Percentiles rank a stretch among this genome's conserved stretches.
These are phyloP conservation scores for Capillidium heterosporum DNA, from an alignment of 371 early-diverging fungal species.

Conservation along the genomic window DNA sequence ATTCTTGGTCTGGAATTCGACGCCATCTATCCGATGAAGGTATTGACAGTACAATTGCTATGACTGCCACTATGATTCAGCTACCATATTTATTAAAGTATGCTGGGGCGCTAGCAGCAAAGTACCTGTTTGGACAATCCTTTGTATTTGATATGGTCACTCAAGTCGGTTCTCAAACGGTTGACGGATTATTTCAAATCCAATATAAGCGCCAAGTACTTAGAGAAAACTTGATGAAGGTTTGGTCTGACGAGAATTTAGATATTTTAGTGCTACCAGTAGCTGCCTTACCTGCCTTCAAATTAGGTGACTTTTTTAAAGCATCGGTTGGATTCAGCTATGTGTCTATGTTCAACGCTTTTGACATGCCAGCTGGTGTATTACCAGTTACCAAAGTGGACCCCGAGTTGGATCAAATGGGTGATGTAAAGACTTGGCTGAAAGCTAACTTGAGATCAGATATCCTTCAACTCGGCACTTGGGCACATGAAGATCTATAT, in stretches of 20 bases:
- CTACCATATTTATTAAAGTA: neutral
- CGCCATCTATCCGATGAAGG: neutral
- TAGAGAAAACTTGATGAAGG: neutral
- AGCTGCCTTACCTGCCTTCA: neutral
- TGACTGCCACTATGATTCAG: neutral
- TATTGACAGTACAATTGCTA: neutral
- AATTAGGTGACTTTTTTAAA: neutral
- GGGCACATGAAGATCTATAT: neutral
- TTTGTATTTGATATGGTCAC: neutral
- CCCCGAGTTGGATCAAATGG: neutral
- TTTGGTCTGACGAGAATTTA: neutral
- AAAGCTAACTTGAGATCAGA: too few species aligned
- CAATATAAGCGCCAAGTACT: neutral
- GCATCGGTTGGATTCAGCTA: neutral
- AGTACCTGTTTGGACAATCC: neutral
- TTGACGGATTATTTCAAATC: neutral
- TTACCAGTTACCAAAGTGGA: slow-evolving; percentile 4
- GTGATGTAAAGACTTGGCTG: neutral
- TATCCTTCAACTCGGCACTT: too few species aligned
- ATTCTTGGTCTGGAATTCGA: neutral
- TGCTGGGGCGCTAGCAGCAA: neutral
- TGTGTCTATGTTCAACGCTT: neutral
- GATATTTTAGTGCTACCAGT: neutral
- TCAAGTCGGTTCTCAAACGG: neutral
- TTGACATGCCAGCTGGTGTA: slow-evolving; percentile 1